A percentile compares a stretch with the other conserved stretches of the same genome.
These are phyloP conservation scores for Paraphaeosphaeria sporulosa DNA, from an alignment of 2,329 filamentous ascomycete species.

Conservation along the genomic window DNA sequence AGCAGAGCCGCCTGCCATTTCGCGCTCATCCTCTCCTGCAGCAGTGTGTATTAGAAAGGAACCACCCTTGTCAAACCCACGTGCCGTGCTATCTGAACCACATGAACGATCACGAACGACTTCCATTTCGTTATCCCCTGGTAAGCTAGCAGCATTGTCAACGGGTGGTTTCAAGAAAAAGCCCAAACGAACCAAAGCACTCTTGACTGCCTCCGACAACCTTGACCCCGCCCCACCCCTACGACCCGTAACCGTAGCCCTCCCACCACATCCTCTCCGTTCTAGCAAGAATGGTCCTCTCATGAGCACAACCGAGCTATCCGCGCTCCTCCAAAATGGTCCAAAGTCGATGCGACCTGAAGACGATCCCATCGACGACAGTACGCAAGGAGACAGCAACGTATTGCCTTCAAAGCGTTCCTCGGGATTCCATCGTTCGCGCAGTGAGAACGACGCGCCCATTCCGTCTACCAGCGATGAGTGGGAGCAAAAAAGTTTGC, in stretches of 20 bases:
- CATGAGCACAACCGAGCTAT: constrained; percentile 41
- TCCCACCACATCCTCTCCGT: constrained; percentile 30
- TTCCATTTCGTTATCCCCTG: constrained; percentile 21
- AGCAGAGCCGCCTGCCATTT: background rate
- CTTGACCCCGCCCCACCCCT: constrained; percentile 1
- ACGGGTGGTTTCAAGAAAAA: constrained; percentile 40
- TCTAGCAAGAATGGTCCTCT: constrained; percentile 28
- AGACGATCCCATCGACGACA: constrained; percentile 37
- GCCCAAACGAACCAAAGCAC: constrained; percentile 18
- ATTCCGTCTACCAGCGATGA: constrained; percentile 37
- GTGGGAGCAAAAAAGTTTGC: constrained; percentile 40
- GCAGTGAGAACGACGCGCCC: constrained; percentile 43
- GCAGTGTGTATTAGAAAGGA: constrained; percentile 7
- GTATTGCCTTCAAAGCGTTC: constrained; percentile 26
- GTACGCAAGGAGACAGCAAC: constrained; percentile 12
- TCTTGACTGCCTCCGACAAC: background rate
- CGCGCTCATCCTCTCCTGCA: constrained; percentile 11
- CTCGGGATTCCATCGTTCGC: constrained; percentile 24
- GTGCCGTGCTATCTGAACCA: constrained; percentile 17
- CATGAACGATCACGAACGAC: constrained; percentile 17
- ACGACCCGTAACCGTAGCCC: constrained; percentile 20
- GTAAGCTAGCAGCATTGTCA: constrained; percentile 29
- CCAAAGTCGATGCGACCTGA: constrained; percentile 19
- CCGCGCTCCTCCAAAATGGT: constrained; percentile 32
- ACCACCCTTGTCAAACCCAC: constrained; percentile 10